Conservation (phyloP, 2,329 filamentous ascomycete genomes). For the Colletotrichum lini region DNA sequence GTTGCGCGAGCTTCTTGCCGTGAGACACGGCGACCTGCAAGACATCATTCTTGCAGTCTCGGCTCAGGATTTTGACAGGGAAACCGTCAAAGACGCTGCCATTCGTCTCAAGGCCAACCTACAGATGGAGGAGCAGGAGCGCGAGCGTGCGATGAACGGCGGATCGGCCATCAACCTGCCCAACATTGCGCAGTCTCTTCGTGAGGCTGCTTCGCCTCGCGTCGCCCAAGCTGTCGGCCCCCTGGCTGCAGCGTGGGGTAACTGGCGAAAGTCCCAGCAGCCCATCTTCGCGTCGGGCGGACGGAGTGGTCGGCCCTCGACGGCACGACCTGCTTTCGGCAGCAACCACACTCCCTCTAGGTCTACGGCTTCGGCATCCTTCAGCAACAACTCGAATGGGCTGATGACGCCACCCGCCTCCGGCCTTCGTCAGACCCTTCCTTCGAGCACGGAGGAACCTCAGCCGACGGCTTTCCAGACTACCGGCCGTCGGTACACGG, state of each 20-base stretch:
- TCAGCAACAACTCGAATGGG: slow-evolving; percentile 71
- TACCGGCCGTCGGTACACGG: slow-evolving; percentile 71
- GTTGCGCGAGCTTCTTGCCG: slow-evolving; percentile 92
- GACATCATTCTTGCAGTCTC: slow-evolving; percentile 89
- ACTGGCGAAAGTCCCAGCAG: slow-evolving; percentile 84
- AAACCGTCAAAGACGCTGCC: slow-evolving; percentile 87
- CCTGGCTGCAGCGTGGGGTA: slow-evolving; percentile 93
- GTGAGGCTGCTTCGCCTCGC: slow-evolving; percentile 83
- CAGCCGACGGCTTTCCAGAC: slow-evolving; percentile 74
- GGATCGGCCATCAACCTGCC: slow-evolving; percentile 78
- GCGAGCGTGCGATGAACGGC: slow-evolving; percentile 84
- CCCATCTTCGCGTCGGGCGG: slow-evolving; percentile 58
- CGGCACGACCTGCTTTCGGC: slow-evolving; percentile 51
- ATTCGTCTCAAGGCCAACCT: slow-evolving; percentile 95
- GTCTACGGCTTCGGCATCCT: slow-evolving; percentile 60
- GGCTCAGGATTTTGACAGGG: slow-evolving; percentile 81
- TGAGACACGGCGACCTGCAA: slow-evolving; percentile 90
- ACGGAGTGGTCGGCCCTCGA: slow-evolving; percentile 20
- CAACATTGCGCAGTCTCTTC: slow-evolving; percentile 82
- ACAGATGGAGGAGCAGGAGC: slow-evolving; percentile 98
- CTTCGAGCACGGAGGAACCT: slow-evolving; percentile 54
- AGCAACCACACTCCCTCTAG: slow-evolving; percentile 72
- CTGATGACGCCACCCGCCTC: slow-evolving; percentile 92
- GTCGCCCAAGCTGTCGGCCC: slow-evolving; percentile 86
- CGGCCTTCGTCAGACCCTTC: slow-evolving; percentile 74